A percentile compares a stretch with the other conserved stretches of the same genome.
Evolutionary conservation across 1,284 basidiomycete species (phyloP).

Genomic region (Sporisorium scitamineum): DNA sequence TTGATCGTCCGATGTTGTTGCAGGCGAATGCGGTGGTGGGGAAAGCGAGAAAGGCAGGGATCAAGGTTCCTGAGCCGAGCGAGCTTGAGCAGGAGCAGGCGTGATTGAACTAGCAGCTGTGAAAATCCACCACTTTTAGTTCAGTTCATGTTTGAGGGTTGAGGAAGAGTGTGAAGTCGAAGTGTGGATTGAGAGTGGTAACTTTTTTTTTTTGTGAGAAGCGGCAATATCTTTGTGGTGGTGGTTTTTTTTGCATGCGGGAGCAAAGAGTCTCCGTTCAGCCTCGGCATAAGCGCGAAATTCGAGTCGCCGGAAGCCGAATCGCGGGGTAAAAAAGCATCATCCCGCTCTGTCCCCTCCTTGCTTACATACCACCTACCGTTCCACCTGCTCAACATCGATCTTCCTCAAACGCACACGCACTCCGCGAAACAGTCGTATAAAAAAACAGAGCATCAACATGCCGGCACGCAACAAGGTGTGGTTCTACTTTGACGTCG

Average conservation of each 20-base stretch:
- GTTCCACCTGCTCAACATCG: background rate
- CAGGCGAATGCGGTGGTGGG: constrained; percentile 77
- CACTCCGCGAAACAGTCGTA: too few species aligned
- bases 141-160: too few species aligned
- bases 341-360: too few species aligned
- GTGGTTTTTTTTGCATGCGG: too few species aligned
- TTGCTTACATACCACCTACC: background rate
- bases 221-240: constrained; percentile 1
- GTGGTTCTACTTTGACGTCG: constrained; percentile 62
- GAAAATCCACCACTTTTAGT: too few species aligned
- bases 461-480: constrained; percentile 48
- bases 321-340: constrained; percentile 24
- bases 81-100: constrained; percentile 14
- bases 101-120: background rate
- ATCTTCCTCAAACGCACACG: background rate
- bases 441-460: too few species aligned
- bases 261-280: too few species aligned
- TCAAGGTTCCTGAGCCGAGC: constrained; percentile 73
- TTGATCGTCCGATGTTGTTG: constrained; percentile 76
- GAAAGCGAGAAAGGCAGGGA: constrained; percentile 76
- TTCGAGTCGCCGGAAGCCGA: background rate
- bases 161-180: too few species aligned
- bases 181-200: background rate
- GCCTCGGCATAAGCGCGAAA: background rate
- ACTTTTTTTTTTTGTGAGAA: background rate